Conservation (phyloP, 2,329 filamentous ascomycete species). For the Nemania serpens region DNA sequence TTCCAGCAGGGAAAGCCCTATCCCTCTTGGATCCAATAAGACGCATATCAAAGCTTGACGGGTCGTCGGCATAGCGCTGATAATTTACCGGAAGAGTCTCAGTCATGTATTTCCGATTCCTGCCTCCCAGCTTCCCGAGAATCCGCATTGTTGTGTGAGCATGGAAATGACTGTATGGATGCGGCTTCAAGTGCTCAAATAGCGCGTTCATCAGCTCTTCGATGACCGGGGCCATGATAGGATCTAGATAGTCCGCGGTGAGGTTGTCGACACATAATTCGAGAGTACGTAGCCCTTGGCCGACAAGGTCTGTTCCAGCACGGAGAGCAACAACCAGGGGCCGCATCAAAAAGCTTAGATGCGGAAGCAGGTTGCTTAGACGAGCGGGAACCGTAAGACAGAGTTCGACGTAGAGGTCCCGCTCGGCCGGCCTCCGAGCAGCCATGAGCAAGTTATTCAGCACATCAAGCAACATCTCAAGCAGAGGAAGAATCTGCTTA, state of each 20-base stretch:
- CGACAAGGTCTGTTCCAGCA: slow-evolving; percentile 90
- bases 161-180: slow-evolving; percentile 96
- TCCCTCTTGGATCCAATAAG: slow-evolving; percentile 90
- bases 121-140: slow-evolving; percentile 90
- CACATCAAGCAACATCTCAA: slow-evolving; percentile 97
- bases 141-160: slow-evolving; percentile 98
- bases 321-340: slow-evolving; percentile 94
- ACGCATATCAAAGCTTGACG: slow-evolving; percentile 83
- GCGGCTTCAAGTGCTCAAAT: slow-evolving; percentile 91
- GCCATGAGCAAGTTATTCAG: slow-evolving; percentile 93
- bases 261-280: slow-evolving; percentile 98
- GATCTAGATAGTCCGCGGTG: slow-evolving; percentile 95
- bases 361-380: slow-evolving; percentile 90
- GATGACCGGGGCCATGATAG: slow-evolving; percentile 98
- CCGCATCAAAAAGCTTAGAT: slow-evolving; percentile 95
- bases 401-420: slow-evolving; percentile 95
- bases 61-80: slow-evolving; percentile 84
- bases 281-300: slow-evolving; percentile 88
- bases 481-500: slow-evolving; percentile 92
- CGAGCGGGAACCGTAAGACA: slow-evolving; percentile 94
- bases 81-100: slow-evolving; percentile 84
- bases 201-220: slow-evolving; percentile 98
- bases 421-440: slow-evolving; percentile 85
- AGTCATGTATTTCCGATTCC: slow-evolving; percentile 94
- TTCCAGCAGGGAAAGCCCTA: slow-evolving; percentile 81